These are phyloP conservation scores for Lipomyces orientalis DNA, from an alignment of 805 yeast species.

Conservation along the genomic window DNA sequence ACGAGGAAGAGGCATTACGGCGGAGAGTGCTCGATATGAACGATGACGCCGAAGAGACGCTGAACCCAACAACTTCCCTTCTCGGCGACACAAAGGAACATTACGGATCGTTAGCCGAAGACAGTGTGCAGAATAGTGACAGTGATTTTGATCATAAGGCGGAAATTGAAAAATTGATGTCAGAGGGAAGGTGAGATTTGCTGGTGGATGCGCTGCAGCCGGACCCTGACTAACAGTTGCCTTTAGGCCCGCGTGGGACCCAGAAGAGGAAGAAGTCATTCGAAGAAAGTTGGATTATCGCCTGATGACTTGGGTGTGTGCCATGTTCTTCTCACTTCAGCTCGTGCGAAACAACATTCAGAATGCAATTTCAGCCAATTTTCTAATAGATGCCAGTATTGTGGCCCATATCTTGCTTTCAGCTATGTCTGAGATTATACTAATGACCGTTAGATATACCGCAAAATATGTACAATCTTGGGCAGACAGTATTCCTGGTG, in stretches of 20 bases:
- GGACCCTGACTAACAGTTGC: no score
- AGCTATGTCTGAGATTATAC: not conserved
- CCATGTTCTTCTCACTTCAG: conserved; percentile 62
- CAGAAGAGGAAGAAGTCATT: conserved; percentile 56
- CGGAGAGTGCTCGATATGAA: not conserved
- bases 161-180: not conserved
- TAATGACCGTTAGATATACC: conserved; percentile 16
- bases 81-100: not conserved
- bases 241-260: conserved; percentile 51
- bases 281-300: conserved; percentile 58
- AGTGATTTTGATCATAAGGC: not conserved
- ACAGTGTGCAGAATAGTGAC: not conserved
- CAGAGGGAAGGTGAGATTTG: not conserved
- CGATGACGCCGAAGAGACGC: not conserved
- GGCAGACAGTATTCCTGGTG: conserved; percentile 62
- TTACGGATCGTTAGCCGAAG: not conserved
- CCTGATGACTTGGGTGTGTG: conserved; percentile 60
- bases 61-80: not conserved
- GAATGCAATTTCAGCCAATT: conserved; percentile 61
- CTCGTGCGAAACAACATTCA: conserved; percentile 60
- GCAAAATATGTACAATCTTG: conserved; percentile 57
- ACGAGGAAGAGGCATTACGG: not conserved
- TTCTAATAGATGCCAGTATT: conserved; percentile 56
- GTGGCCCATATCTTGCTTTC: conserved; percentile 41
- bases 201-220: not conserved